Base-by-base conservation (phyloP, 176 grass and related monocot genomes). In the Leersia perrieri region DNA sequence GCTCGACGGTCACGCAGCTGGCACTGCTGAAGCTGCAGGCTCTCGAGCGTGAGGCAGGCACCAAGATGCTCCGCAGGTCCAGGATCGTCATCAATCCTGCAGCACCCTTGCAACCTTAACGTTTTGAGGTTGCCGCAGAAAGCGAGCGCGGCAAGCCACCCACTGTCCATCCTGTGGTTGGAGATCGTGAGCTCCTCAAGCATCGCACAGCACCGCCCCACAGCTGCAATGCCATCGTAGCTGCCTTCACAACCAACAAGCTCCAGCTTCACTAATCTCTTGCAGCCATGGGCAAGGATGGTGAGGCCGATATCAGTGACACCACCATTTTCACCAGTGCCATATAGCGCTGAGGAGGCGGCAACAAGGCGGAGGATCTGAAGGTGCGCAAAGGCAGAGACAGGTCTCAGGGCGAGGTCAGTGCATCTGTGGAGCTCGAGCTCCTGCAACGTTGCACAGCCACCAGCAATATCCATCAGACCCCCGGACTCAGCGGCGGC, bases 301-400 rank as follows among this genome's bases (percentile, higher is more conserved):
- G 96, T 98, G 78, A 98, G 92, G 63, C 96, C 92, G 27, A 99
- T 99, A 84, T 99, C 96, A 0, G 96, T 99, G 68, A 99, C 90
- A 1, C 90, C 88, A 0, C 88, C 90, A 18, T 77, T 90, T 33
- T 86, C 30, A 22, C 45, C 41, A 1, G 73, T 32, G 28, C 83
- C 61, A 27, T 95, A 98, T 3, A 98, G 78, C 1, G 90, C 86
- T 1, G 88, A 73, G 3, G 84, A 66, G 0, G 87, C 82, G 0
- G 90, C 92, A 1, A 93, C 96, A 5, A 99, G 63, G 78, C 86
- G 79, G 42, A 99, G 90, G 70, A 99, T 99, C 78, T 99, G 96
- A 51, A 95, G 88, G 76, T 95, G 94, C 23, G 83, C 82, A 13
- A 95, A 99, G 60, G 89, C 96, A 2, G 92, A 99, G 25, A 99